A percentile compares a stretch with the other conserved stretches of the same genome.
These are phyloP conservation scores for Ganoderma sp. DNA, from an alignment of 1,284 basidiomycete species.

Conservation along the genomic window DNA sequence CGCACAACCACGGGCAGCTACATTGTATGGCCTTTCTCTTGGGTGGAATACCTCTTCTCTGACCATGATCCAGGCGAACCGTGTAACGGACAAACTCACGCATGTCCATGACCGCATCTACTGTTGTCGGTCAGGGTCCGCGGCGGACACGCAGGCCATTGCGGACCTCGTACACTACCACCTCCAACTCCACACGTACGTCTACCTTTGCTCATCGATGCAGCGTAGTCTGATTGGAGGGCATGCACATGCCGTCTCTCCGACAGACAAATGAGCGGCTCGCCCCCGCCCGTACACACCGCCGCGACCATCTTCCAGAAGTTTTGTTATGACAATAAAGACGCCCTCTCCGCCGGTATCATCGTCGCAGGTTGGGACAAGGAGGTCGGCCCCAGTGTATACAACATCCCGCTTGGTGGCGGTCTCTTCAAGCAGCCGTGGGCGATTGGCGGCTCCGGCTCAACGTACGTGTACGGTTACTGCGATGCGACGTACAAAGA, in stretches of 20 bases:
- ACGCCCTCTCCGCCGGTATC: constrained; percentile 88
- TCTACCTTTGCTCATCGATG: constrained; percentile 9
- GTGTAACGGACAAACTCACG: constrained; percentile 98
- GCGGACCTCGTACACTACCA: constrained; percentile 93
- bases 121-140: constrained; percentile 98
- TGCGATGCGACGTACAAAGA: constrained; percentile 98
- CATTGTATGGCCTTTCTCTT: constrained; percentile 66
- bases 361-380: constrained; percentile 99
- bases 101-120: constrained; percentile 98
- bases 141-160: constrained; percentile 97
- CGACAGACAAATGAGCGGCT: constrained; percentile 69
- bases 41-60: background rate
- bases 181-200: constrained; percentile 81
- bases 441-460: constrained; percentile 97
- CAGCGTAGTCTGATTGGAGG: background rate
- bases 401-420: constrained; percentile 94
- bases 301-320: constrained; percentile 89
- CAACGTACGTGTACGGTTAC: constrained; percentile 98
- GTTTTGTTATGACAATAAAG: constrained; percentile 96
- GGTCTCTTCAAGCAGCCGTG: constrained; percentile 94
- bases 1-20: constrained; percentile 97
- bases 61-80: constrained; percentile 74
- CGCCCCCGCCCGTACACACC: constrained; percentile 79
- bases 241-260: background rate
- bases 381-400: constrained; percentile 91